Evolutionary conservation across 495 filamentous ascomycete genomes (phyloP).

Genomic region (Gamarada debralockiae): DNA sequence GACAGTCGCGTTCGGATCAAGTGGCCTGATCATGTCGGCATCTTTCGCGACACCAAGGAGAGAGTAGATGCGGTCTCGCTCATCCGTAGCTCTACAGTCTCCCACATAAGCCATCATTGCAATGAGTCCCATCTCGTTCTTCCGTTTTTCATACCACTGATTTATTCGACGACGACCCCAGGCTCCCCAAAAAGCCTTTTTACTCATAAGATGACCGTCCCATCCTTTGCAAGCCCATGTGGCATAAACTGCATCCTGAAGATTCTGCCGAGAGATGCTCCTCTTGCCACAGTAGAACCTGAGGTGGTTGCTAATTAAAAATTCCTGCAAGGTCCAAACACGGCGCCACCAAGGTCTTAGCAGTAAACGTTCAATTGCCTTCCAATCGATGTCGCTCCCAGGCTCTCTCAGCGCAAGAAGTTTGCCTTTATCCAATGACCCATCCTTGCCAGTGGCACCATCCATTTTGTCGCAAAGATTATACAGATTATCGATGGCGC

Average conservation of each 20-base stretch:
- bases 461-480: too few relatives aligned
- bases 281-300: slow-evolving; percentile 17
- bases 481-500: too few relatives aligned
- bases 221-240: neutral
- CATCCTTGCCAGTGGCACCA: too few relatives aligned
- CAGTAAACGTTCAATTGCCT: neutral
- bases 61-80: slow-evolving; percentile 4
- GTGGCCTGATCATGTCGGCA: neutral
- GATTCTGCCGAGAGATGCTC: neutral
- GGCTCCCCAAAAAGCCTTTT: neutral
- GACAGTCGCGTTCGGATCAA: neutral
- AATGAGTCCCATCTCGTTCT: neutral
- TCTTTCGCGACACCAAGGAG: slow-evolving; percentile 1
- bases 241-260: neutral
- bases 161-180: neutral
- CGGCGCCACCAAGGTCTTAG: slow-evolving; percentile 22
- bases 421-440: too few relatives aligned
- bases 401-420: too few relatives aligned
- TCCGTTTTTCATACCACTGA: neutral
- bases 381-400: too few relatives aligned
- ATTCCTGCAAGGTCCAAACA: slow-evolving; percentile 27
- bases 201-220: neutral
- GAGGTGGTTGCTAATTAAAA: slow-evolving; percentile 6
- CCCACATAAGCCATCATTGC: neutral
- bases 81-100: slow-evolving; percentile 2